Base-by-base conservation (phyloP, 345 rosid genomes). In the Alliaria petiolata region DNA sequence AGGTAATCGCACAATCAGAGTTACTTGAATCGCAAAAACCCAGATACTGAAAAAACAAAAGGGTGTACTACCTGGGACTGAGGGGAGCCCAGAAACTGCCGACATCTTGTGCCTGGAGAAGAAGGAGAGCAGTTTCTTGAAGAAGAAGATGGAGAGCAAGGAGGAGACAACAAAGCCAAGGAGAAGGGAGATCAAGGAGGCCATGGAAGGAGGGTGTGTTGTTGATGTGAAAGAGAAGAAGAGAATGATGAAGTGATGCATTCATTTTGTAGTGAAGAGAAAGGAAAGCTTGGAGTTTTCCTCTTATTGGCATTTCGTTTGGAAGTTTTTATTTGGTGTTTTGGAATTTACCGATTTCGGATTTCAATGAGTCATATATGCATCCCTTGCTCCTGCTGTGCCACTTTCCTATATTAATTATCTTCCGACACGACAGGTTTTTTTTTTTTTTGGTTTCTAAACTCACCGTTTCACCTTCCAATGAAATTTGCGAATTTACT, bases 1-100 rank as follows among this genome's bases (percentile, higher is more conserved):
- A 22, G 25, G 25, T 22, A 22, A 22, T 22, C 25, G 25, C 25
- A 22, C 25, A 22, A 3, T 22, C 2, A 22, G 25, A 22, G 25
- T 22, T 22, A 22, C 25, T 1, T 22, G 25, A 22, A 22, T 22
- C 25, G 25, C 3, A 22, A 22, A 22, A 22, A 22, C 25, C 25
- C 25, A 22, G 25, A 22, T 22, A 22, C 31, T 28, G 31, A 28
- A 28, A 28, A 25, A 39, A 9, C 6, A 34, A 16, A 43, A 28
- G 6, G 4, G 26, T 7, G n/a, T n/a, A 35, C 3, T 70, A 89
- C 96, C 90, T 61, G 96, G 96, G 4, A 86, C 82, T 42, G 78
- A 54, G 35, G 89, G 93, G 42, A 89, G 89, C 2, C 4, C 36
- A 36, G 83, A 19, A 30, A 73, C 50, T 50, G 69, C 72, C 33